A percentile compares a stretch with the other conserved stretches of the same genome.
These are phyloP conservation scores for Mortierella sp. DNA, from an alignment of 371 early-diverging fungal species.

Conservation along the genomic window DNA sequence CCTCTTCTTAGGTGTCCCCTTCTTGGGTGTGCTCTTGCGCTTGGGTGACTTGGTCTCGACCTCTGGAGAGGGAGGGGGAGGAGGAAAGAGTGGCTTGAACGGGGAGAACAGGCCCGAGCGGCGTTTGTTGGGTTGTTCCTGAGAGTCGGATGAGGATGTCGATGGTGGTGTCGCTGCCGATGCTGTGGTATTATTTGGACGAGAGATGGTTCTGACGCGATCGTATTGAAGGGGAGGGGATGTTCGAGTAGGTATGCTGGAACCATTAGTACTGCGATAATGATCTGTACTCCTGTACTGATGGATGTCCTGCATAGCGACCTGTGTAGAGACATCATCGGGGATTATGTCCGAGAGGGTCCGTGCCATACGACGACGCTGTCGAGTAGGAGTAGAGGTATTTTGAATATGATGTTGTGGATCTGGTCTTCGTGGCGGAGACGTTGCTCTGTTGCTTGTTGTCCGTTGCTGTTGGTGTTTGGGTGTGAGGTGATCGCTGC, in stretches of 20 bases:
- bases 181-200: background rate
- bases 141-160: background rate
- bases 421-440: background rate
- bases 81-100: background rate
- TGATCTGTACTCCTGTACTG: background rate
- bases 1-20: background rate
- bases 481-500: background rate
- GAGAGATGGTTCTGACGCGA: background rate
- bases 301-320: background rate
- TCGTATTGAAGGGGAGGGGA: background rate
- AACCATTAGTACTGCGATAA: background rate
- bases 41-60: background rate
- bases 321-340: background rate
- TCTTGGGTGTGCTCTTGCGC: background rate
- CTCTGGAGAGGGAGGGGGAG: background rate
- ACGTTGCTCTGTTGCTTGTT: background rate
- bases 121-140: background rate
- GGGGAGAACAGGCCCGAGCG: background rate
- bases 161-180: background rate
- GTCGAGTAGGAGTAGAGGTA: background rate
- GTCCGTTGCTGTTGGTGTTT: background rate
- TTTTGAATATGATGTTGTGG: background rate
- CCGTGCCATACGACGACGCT: background rate
- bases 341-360: background rate
- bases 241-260: background rate